Percentiles rank a stretch among this genome's conserved stretches.
Conservation (phyloP, 2,329 filamentous ascomycete genomes). For the Fusarium sp. region DNA sequence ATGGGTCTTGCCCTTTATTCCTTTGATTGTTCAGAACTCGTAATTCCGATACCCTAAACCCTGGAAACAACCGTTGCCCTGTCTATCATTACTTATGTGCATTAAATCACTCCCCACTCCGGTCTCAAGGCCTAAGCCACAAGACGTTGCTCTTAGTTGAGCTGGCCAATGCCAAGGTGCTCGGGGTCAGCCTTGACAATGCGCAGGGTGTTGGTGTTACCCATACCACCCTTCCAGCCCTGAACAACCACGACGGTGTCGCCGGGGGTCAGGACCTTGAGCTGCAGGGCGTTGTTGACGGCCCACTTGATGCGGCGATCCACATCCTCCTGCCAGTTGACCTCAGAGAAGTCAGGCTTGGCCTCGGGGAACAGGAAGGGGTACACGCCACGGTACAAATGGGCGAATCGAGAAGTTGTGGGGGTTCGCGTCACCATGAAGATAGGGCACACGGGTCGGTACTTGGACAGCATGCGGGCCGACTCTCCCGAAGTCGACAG, state of each 20-base stretch:
- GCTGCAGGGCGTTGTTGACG: slow-evolving; percentile 85
- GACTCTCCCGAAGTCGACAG: slow-evolving; percentile 96
- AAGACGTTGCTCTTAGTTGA: slow-evolving; percentile 36
- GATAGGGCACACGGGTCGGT: slow-evolving; percentile 98
- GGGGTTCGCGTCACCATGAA: slow-evolving; percentile 97
- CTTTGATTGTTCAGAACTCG: slow-evolving; percentile 39
- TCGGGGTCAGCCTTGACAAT: slow-evolving; percentile 71
- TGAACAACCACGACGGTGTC: slow-evolving; percentile 87
- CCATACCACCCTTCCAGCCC: slow-evolving; percentile 92
- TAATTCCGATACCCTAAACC: slow-evolving; percentile 43
- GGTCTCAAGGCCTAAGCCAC: slow-evolving; percentile 9
- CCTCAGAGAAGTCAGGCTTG: slow-evolving; percentile 93
- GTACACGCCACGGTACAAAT: slow-evolving; percentile 97
- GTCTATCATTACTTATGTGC: slow-evolving; percentile 48
- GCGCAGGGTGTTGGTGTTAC: slow-evolving; percentile 86
- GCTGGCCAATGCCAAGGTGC: slow-evolving; percentile 67
- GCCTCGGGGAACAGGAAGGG: slow-evolving; percentile 93
- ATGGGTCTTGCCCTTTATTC: slow-evolving; percentile 33
- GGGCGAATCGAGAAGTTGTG: slow-evolving; percentile 86
- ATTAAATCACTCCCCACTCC: slow-evolving; percentile 39
- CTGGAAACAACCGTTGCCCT: slow-evolving; percentile 42
- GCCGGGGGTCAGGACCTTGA: slow-evolving; percentile 78
- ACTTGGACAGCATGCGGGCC: slow-evolving; percentile 96
- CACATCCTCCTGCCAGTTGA: slow-evolving; percentile 99
- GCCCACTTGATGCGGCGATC: slow-evolving; percentile 98